A percentile compares a stretch with the other conserved stretches of the same genome.
These are phyloP conservation scores for Dalbergia cochinchinensis DNA, from an alignment of 306 rosid genomes.

Conservation along the genomic window DNA sequence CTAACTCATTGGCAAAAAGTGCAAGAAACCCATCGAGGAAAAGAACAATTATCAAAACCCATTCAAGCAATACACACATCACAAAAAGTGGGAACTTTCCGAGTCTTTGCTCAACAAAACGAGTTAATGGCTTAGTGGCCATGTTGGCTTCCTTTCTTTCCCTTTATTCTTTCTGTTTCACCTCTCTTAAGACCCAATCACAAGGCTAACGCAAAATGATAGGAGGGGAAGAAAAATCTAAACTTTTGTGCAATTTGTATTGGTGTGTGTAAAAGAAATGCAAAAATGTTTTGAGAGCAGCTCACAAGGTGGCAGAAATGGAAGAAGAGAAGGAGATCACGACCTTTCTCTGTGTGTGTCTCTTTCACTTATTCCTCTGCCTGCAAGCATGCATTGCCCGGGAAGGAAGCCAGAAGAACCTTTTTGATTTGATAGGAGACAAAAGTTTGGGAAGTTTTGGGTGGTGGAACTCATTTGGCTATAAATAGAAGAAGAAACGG, in stretches of 20 bases:
- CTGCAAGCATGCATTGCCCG: neutral
- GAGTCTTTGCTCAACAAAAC: constrained; percentile 64
- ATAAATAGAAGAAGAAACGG: constrained; percentile 49
- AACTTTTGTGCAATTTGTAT: neutral
- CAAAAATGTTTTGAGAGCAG: neutral
- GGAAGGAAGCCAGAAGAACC: constrained; percentile 6
- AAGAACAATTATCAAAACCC: constrained; percentile 73
- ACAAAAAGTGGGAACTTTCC: constrained; percentile 76
- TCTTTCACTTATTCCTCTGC: constrained; percentile 17
- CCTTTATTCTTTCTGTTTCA: neutral
- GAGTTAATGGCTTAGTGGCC: constrained; percentile 61
- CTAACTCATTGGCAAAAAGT: constrained; percentile 73
- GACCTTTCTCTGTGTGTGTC: constrained; percentile 29
- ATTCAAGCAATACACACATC: constrained; percentile 78
- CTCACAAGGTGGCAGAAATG: constrained; percentile 25
- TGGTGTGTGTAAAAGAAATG: neutral
- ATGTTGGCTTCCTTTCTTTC: constrained; percentile 29
- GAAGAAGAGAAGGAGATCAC: constrained; percentile 60
- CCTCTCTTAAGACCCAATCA: neutral
- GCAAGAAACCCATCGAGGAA: constrained; percentile 79
- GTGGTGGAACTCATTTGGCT: constrained; percentile 50
- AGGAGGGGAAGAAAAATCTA: neutral
- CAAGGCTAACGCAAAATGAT: neutral
- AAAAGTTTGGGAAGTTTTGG: constrained; percentile 42
- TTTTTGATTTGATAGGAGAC: constrained; percentile 30